Evolutionary conservation across 495 filamentous ascomycete genomes (phyloP).

Genomic region (Oidiodendron maius): DNA sequence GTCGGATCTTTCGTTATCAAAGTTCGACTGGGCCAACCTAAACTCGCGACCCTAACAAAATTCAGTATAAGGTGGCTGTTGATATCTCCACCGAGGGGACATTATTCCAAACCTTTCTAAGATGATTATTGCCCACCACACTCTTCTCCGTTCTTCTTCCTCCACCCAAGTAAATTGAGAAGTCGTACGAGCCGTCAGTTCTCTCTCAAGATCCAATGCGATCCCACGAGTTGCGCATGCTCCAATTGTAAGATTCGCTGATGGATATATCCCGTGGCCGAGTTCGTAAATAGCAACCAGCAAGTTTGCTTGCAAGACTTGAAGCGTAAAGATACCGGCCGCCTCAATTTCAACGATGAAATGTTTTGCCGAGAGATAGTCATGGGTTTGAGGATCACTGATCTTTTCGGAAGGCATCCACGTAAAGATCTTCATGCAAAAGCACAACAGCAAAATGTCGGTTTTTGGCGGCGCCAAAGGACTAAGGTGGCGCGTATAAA

Average conservation of each 20-base stretch:
- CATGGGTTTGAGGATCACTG: constrained; percentile 20
- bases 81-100: too few species aligned
- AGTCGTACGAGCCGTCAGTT: neutral
- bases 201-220: constrained; percentile 4
- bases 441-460: constrained; percentile 37
- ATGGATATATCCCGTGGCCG: constrained; percentile 18
- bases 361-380: constrained; percentile 35
- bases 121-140: constrained; percentile 45
- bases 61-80: too few species aligned
- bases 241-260: constrained; percentile 35
- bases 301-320: constrained; percentile 32
- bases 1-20: too few species aligned
- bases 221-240: constrained; percentile 32
- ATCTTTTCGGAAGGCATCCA: constrained; percentile 11
- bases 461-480: constrained; percentile 13
- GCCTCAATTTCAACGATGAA: constrained; percentile 31
- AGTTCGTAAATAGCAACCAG: constrained; percentile 38
- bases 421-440: constrained; percentile 38
- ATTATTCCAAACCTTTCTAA: constrained; percentile 32
- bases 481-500: neutral
- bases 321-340: constrained; percentile 31
- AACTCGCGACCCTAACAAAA: too few species aligned
- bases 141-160: constrained; percentile 37
- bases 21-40: too few species aligned
- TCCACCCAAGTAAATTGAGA: constrained; percentile 35